Evolutionary conservation across 352 stramenopile genomes (phyloP), one percentile per base, ranked within the genome.

Genomic region (Globisporangium abappressorium): DNA sequence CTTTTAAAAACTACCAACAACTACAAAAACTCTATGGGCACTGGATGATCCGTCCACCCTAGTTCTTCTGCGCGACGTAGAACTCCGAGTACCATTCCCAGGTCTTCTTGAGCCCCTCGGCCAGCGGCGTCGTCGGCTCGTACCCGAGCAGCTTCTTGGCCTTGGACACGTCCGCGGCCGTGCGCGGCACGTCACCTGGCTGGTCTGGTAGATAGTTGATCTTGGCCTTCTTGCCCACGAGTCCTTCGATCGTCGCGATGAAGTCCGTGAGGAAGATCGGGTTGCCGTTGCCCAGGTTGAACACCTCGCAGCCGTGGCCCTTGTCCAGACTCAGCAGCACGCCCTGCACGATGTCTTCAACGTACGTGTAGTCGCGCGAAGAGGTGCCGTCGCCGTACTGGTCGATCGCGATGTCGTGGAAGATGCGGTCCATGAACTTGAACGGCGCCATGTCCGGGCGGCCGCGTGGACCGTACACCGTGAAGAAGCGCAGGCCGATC

Each of bases 401-500:
- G 66, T 99, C 91, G 51, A 99, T 98, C 53, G 94, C 73, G 33
- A 96, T 62, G 43, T 93, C 97, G 20, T 87, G 80, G 5, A 47
- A 47, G 33, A 65, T 65, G 28, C 57, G 57, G 49, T 66, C 65
- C 43, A 66, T 70, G 55, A 69, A 64, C 63, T 69, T 69, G 63
- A 64, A 57, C 54, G 54, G 63, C 6, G 63, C 54, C 53, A 64
- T 53, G 76, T 99, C 98, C 12, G 97, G 97, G 49, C 98, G 82
- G 12, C 97, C 98, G 14, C 95, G 81, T 15, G 93, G 92, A 2
- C 98, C 98, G 73, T 99, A 99, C 0, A 99, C 98, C 15, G 98
- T 99, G 79, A 99, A 99, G 77, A 99, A 99, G 26, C 97, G 93
- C 62, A 99, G 80, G 1, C 94, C 97, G 59, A 98, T 97, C 11